Percentiles rank a stretch among this genome's conserved stretches.
Evolutionary conservation across 495 filamentous ascomycete genomes (phyloP).

Genomic region (Tirmania nivea): DNA sequence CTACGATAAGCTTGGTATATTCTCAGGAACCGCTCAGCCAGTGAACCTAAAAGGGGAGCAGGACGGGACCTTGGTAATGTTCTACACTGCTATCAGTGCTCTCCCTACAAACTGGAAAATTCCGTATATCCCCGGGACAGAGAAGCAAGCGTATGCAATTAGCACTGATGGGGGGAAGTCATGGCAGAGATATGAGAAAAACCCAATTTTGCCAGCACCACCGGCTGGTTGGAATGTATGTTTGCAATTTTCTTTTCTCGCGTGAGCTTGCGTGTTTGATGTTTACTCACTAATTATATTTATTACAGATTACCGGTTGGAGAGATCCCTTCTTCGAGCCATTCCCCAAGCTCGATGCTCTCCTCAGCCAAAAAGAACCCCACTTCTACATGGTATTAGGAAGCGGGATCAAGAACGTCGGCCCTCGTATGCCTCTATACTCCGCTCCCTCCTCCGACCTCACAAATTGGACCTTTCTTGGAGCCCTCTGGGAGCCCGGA

Average conservation of each 20-base stretch:
- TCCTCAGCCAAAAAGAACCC: constrained; percentile 11
- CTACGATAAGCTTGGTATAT: constrained; percentile 31
- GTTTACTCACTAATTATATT: too few species aligned
- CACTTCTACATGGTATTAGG: too few species aligned
- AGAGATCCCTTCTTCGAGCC: constrained; percentile 31
- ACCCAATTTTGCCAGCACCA: constrained; percentile 28
- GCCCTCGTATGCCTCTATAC: too few species aligned
- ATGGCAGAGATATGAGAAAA: constrained; percentile 28
- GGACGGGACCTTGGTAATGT: constrained; percentile 23
- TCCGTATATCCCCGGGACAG: constrained; percentile 28
- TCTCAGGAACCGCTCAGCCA: constrained; percentile 30
- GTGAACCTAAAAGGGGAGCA: constrained; percentile 11
- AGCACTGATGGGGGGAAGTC: constrained; percentile 29
- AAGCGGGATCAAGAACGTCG: too few species aligned
- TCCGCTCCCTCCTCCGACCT: constrained; percentile 4
- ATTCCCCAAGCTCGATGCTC: constrained; percentile 24
- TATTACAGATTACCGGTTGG: constrained; percentile 24
- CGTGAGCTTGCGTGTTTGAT: too few species aligned
- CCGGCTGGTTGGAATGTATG: constrained; percentile 25
- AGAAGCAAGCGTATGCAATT: constrained; percentile 29
- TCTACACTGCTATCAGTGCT: constrained; percentile 32
- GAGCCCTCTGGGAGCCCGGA: constrained; percentile 24
- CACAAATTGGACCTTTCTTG: constrained; percentile 31
- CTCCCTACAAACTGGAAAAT: constrained; percentile 30
- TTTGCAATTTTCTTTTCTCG: too few species aligned